Conservation (phyloP, 192 early-diverging fungal genomes). For the Gryganskiella cystojenkinii region DNA sequence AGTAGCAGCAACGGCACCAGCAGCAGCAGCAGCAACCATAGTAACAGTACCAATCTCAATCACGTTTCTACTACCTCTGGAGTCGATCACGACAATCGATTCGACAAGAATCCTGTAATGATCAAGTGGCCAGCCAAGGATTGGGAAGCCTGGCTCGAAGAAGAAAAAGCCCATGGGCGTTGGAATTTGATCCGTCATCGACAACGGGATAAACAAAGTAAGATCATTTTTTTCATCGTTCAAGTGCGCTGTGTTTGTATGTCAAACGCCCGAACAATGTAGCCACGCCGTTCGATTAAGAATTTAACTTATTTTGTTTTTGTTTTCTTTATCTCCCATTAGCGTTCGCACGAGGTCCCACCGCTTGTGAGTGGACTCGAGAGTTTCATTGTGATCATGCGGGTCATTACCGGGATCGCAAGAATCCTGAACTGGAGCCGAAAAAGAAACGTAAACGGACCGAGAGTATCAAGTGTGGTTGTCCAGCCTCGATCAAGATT, state of each 20-base stretch:
- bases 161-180: slow-evolving; percentile 25
- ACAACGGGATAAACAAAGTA: slow-evolving; percentile 41
- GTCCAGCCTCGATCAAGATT: slow-evolving; percentile 51
- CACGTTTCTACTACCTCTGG: background rate
- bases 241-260: too few relatives aligned
- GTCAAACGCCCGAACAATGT: too few relatives aligned
- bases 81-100: slow-evolving; percentile 4
- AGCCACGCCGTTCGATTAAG: too few relatives aligned
- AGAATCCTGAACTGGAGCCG: slow-evolving; percentile 38
- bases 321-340: background rate
- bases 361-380: slow-evolving; percentile 44
- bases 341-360: slow-evolving; percentile 46
- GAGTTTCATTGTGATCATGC: slow-evolving; percentile 51
- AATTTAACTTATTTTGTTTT: background rate
- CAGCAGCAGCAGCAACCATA: background rate
- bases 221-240: background rate
- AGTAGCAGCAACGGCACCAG: background rate
- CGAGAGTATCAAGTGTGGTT: slow-evolving; percentile 48
- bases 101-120: slow-evolving; percentile 23
- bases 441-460: slow-evolving; percentile 44
- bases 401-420: slow-evolving; percentile 44
- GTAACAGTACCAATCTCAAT: background rate
- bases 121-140: slow-evolving; percentile 22
- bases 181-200: slow-evolving; percentile 45
- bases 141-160: slow-evolving; percentile 41